A percentile compares a stretch with the other conserved stretches of the same genome.
Conservation (phyloP, 768 basidiomycete genomes). For the Candolleomyces aberdarensis region DNA sequence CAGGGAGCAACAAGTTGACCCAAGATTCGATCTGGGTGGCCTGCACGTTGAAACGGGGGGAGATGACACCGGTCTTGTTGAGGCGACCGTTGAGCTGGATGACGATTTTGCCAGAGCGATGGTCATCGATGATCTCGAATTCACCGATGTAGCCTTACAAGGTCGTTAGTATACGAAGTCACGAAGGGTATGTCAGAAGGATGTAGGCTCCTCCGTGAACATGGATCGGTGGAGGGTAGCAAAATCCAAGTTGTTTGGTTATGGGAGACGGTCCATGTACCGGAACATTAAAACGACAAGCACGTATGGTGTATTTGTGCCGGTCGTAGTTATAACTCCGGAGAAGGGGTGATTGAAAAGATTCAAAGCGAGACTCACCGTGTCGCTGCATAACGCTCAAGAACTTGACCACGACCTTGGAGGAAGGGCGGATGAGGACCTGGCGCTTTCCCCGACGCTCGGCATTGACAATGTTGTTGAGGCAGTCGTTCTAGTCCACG, state of each 20-base stretch:
- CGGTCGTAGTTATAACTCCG: constrained; percentile 88
- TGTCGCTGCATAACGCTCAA: constrained; percentile 98
- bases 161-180: not conserved
- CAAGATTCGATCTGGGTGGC: constrained; percentile 89
- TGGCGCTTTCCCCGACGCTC: constrained; percentile 99
- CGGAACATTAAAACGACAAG: constrained; percentile 84
- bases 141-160: constrained; percentile 91
- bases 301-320: constrained; percentile 59
- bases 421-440: constrained; percentile 95
- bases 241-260: constrained; percentile 60
- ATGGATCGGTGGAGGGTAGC: constrained; percentile 30
- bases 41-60: constrained; percentile 97
- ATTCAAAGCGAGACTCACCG: constrained; percentile 52
- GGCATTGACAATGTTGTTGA: constrained; percentile 99
- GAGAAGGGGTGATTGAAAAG: constrained; percentile 18
- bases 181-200: constrained; percentile 5
- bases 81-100: constrained; percentile 97
- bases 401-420: constrained; percentile 98
- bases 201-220: constrained; percentile 61
- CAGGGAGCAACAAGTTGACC: constrained; percentile 95
- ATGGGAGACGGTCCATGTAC: constrained; percentile 55
- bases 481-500: constrained; percentile 41
- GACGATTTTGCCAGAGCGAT: constrained; percentile 97
- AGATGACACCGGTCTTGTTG: constrained; percentile 99
- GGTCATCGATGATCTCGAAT: constrained; percentile 98